Percentiles rank a stretch among this genome's conserved stretches.
These are phyloP conservation scores for Trypanosomatidae sp. DNA, from an alignment of 208 protist species.

Conservation along the genomic window DNA sequence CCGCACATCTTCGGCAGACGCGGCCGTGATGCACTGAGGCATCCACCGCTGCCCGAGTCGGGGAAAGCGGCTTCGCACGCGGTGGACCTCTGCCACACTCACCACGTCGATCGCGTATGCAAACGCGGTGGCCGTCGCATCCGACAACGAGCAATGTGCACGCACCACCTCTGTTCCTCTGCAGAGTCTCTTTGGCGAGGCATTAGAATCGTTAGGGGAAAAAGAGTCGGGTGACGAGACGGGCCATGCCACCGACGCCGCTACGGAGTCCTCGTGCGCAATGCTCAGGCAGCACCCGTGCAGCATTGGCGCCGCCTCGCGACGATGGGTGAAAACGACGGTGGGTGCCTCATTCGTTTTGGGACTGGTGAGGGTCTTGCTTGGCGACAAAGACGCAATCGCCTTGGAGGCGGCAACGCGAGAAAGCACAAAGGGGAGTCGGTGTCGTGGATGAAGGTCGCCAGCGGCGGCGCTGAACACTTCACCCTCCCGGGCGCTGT, in stretches of 20 bases:
- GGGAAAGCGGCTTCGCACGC: constrained; percentile 32
- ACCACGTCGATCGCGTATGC: constrained; percentile 48
- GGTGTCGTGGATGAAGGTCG: constrained; percentile 38
- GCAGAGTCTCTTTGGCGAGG: not conserved
- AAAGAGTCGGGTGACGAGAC: not conserved
- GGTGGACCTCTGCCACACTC: constrained; percentile 33
- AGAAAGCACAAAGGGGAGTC: constrained; percentile 56
- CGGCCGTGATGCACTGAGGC: constrained; percentile 22
- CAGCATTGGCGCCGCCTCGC: constrained; percentile 18
- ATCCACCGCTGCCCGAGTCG: constrained; percentile 26
- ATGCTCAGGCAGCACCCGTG: constrained; percentile 43
- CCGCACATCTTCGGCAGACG: not conserved
- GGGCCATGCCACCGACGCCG: constrained; percentile 46
- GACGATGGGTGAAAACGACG: constrained; percentile 34
- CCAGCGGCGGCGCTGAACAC: constrained; percentile 5
- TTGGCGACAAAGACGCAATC: constrained; percentile 10
- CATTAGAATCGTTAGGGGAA: not conserved
- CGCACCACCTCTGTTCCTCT: not conserved
- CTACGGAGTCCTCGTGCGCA: constrained; percentile 49
- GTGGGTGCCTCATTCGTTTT: not conserved
- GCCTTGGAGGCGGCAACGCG: constrained; percentile 57
- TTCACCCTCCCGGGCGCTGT: not conserved
- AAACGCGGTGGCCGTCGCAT: not conserved
- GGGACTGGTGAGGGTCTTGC: not conserved
- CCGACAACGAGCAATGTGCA: not conserved